A percentile compares a stretch with the other conserved stretches of the same genome.
These are phyloP conservation scores for Scopulariopsis brevicaulis DNA, from an alignment of 2,329 filamentous ascomycete species.

Conservation along the genomic window DNA sequence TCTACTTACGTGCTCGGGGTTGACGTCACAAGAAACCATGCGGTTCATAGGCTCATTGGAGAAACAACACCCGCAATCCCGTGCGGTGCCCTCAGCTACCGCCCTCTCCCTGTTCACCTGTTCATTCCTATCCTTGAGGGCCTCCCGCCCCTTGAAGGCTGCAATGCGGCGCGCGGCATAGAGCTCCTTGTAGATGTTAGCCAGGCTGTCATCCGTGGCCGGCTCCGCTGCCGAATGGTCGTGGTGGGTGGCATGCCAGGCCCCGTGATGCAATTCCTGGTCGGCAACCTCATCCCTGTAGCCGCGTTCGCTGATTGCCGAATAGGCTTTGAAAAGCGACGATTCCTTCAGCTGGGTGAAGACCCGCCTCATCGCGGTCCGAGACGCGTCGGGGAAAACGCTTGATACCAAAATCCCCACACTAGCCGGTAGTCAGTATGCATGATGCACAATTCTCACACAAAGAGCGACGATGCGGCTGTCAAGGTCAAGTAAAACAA, in stretches of 20 bases:
- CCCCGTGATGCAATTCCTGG: not conserved
- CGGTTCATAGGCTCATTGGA: constrained; percentile 53
- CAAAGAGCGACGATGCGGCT: not conserved
- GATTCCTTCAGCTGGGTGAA: not conserved
- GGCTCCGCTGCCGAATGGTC: not conserved
- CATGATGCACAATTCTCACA: no score
- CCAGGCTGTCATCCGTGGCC: constrained; percentile 10
- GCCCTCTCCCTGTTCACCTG: constrained; percentile 27
- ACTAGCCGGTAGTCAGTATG: not conserved
- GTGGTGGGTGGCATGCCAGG: not conserved
- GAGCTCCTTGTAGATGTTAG: constrained; percentile 11
- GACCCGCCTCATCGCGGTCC: not conserved
- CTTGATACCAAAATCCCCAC: not conserved
- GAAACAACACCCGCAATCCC: constrained; percentile 68
- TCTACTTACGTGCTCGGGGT: constrained; percentile 35
- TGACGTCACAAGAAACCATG: constrained; percentile 55
- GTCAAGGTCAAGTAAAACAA: not conserved
- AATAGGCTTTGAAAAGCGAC: not conserved
- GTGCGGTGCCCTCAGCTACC: constrained; percentile 35
- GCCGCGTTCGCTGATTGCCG: not conserved
- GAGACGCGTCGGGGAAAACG: not conserved
- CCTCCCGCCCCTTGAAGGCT: not conserved
- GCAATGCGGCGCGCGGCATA: constrained; percentile 2
- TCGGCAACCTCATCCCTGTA: not conserved
- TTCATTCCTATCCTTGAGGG: constrained; percentile 21